Evolutionary conservation across 192 early-diverging fungal genomes (phyloP), one percentile per base, ranked within the genome.

Genomic region (Podila clonocystis): DNA sequence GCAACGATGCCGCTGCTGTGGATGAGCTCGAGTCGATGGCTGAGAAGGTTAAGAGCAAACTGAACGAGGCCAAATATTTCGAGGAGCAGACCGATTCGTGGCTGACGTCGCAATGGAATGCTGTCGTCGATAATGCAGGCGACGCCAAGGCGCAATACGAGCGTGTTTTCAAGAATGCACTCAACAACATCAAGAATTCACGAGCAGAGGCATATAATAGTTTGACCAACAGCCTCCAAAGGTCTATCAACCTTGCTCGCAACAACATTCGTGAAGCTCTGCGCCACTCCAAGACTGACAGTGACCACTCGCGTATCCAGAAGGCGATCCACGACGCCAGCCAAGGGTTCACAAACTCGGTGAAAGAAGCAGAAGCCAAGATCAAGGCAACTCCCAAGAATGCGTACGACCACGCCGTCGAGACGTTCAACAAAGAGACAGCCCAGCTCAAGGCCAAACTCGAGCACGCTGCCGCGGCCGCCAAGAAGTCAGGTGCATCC

Each of bases 51-150:
- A 67, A 72, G 65, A 58, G n/a, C 9, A 72, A 63, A 36, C 24
- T 79, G n/a, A 62, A 79, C 52, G 69, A 79, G 65, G 75, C 75
- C 69, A 68, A 79, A 63, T 79, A 79, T 31, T n/a, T 20, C 29
- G 75, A 79, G 61, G 75, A 79, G 24, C 75, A 79, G 70, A 72
- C 65, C 2, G 75, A 79, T 11, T 33, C 75, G 9, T 79, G 75
- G 75, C 31, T 79, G 65, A 68, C 52, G 11, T 52, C 75, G 15
- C 75, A 79, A 57, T 79, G 75, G 75, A 79, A 79, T 31, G 58
- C 75, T 19, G 65, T 79, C 2, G 22, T 79, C 50, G 34, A 79
- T 19, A 72, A 68, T 63, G 60, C 75, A 8, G 75, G 75, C 12
- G 75, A 79, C 50, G 19, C 50, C 19, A 79, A 72, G 52, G 45